Percentiles rank a stretch among this genome's conserved stretches.
phyloP scores from a whole-genome alignment of 176 grass and related monocot species.

The Secale cereale region DNA sequence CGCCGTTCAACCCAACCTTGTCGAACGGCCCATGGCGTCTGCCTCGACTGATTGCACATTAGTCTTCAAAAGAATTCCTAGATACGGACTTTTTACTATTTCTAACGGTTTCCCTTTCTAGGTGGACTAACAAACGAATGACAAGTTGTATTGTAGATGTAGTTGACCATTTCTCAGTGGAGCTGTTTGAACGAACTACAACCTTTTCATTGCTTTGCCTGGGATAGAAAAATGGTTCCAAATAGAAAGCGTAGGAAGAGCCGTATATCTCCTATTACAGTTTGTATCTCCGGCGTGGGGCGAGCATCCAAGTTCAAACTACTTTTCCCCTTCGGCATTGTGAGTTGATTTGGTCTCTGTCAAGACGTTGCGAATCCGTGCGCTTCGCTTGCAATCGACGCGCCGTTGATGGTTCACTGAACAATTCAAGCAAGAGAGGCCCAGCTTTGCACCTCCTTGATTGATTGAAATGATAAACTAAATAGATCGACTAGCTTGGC shows the following conservation, averaged over 20 bases:
- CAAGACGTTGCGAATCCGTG: background rate
- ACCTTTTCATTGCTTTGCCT: background rate
- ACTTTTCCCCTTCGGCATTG: slow-evolving; percentile 12
- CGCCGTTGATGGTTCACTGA: background rate
- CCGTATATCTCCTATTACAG: background rate
- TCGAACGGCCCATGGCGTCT: no score
- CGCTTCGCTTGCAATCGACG: background rate
- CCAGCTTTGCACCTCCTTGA: background rate
- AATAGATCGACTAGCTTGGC: background rate
- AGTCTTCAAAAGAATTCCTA: no score
- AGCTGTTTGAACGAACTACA: slow-evolving; percentile 25
- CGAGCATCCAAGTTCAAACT: background rate
- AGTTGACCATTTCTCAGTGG: background rate
- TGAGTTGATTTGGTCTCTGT: slow-evolving; percentile 12
- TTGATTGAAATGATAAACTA: background rate
- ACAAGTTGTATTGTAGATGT: background rate
- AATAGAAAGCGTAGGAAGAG: no score
- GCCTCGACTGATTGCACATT: no score
- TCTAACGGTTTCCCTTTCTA: background rate
- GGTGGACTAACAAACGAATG: background rate
- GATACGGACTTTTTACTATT: slow-evolving; percentile 4
- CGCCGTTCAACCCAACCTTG: no score
- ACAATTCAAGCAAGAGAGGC: background rate
- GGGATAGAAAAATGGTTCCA: no score
- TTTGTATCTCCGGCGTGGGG: background rate